Percentiles rank a stretch among this genome's conserved stretches.
Conservation (phyloP, 805 yeast genomes). For the Isabelozyma gotoi region DNA sequence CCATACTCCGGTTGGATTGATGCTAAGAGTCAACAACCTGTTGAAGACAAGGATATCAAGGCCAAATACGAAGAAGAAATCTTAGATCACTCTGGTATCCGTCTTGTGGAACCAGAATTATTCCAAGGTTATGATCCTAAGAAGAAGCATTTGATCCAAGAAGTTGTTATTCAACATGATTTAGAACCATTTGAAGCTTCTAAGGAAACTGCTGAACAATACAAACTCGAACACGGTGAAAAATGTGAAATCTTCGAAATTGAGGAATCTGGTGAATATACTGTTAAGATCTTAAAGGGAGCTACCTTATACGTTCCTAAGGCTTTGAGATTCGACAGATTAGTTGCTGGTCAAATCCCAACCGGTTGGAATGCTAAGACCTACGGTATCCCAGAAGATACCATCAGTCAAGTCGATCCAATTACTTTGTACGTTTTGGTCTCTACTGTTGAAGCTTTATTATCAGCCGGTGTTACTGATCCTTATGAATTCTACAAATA, state of each 20-base stretch:
- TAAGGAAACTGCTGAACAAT: constrained; percentile 92
- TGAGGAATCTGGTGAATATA: constrained; percentile 86
- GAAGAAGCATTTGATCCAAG: constrained; percentile 91
- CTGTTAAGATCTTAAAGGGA: constrained; percentile 89
- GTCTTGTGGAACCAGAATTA: constrained; percentile 93
- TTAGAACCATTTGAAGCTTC: constrained; percentile 94
- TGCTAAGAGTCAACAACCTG: constrained; percentile 87
- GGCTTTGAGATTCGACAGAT: constrained; percentile 71
- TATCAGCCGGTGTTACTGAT: constrained; percentile 93
- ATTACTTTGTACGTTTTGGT: constrained; percentile 91
- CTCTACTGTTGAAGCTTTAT: constrained; percentile 91
- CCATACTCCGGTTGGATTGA: constrained; percentile 98
- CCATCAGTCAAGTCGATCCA: constrained; percentile 92
- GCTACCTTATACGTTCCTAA: constrained; percentile 90
- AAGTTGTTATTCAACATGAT: constrained; percentile 94
- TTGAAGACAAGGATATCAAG: constrained; percentile 93
- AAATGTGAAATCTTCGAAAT: constrained; percentile 88
- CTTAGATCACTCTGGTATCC: constrained; percentile 92
- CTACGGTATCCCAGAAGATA: constrained; percentile 94
- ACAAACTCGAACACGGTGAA: constrained; percentile 91
- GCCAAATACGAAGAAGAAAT: constrained; percentile 85
- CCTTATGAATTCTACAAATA: constrained; percentile 98
- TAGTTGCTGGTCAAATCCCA: constrained; percentile 93
- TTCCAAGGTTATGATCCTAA: constrained; percentile 93
- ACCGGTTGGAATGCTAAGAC: constrained; percentile 96